Percentiles rank a stretch among this genome's conserved stretches.
phyloP scores from a whole-genome alignment of 805 yeast species.

The Nakazawaea ernobii region DNA sequence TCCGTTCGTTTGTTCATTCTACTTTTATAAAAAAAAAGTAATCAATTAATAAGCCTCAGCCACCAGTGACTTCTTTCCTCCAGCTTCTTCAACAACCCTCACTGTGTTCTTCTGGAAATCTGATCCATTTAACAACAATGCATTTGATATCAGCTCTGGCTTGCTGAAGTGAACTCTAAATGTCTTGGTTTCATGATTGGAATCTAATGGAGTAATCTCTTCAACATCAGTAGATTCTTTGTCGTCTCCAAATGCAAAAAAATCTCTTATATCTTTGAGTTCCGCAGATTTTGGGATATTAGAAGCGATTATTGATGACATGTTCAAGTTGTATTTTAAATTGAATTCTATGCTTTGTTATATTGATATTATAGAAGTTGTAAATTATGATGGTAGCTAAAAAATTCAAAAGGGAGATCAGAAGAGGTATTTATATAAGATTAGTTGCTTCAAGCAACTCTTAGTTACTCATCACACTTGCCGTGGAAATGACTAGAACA shows the following conservation, averaged over 20 bases:
- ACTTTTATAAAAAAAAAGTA: too few species aligned
- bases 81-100: slow-evolving; percentile 7
- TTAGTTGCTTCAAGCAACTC: too few species aligned
- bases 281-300: slow-evolving; percentile 78
- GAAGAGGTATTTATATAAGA: too few species aligned
- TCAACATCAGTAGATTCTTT: neutral
- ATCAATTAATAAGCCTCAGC: neutral
- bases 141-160: neutral
- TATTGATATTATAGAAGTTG: neutral
- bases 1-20: too few species aligned
- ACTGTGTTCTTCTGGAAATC: slow-evolving; percentile 6
- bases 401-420: too few species aligned
- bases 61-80: neutral
- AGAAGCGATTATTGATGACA: slow-evolving; percentile 6
- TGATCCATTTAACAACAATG: slow-evolving; percentile 8
- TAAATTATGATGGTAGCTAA: too few species aligned
- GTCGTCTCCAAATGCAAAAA: slow-evolving; percentile 2
- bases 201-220: slow-evolving; percentile 9
- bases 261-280: slow-evolving; percentile 62
- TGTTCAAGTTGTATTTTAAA: neutral
- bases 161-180: slow-evolving; percentile 2
- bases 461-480: too few species aligned
- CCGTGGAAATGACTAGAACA: too few species aligned
- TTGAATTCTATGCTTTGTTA: neutral
- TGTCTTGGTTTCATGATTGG: slow-evolving; percentile 4